Evolutionary conservation across 306 rosid species (phyloP).

Genomic region (Corylus avellana): DNA sequence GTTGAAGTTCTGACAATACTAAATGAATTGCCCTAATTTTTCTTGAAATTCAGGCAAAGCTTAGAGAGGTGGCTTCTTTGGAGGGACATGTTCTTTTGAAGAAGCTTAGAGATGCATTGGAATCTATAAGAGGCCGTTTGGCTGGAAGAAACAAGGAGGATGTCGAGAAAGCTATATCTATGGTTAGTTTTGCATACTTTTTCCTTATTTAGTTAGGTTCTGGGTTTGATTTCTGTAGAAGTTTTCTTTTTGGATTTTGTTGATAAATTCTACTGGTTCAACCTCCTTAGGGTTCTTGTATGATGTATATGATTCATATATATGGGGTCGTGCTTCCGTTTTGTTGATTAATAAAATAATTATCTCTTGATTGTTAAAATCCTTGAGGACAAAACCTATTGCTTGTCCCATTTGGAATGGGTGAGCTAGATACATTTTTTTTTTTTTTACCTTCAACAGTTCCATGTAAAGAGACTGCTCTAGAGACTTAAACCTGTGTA

Average conservation of each 20-base stretch:
- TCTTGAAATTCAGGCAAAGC: conserved; percentile 67
- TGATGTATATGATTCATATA: background rate
- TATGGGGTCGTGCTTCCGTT: background rate
- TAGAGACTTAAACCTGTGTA: background rate
- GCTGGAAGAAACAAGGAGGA: conserved; percentile 85
- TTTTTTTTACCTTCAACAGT: background rate
- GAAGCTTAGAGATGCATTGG: conserved; percentile 95
- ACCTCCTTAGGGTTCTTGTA: background rate
- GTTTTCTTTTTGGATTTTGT: background rate
- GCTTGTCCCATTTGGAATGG: background rate
- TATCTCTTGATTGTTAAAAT: background rate
- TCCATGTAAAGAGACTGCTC: background rate
- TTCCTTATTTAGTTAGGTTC: conserved; percentile 5
- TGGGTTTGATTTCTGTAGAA: conserved; percentile 4
- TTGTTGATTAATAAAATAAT: background rate
- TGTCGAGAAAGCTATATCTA: conserved; percentile 93
- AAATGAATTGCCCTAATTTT: conserved; percentile 7
- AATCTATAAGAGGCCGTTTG: conserved; percentile 70
- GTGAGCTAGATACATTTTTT: background rate
- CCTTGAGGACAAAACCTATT: background rate
- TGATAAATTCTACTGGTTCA: background rate
- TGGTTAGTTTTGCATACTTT: conserved; percentile 57
- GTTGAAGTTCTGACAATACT: conserved; percentile 11
- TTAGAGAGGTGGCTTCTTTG: conserved; percentile 88
- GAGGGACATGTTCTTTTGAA: conserved; percentile 97